Conservation (phyloP, 2,329 filamentous ascomycete species). For the Parasarocladium wereldwijsianum region DNA sequence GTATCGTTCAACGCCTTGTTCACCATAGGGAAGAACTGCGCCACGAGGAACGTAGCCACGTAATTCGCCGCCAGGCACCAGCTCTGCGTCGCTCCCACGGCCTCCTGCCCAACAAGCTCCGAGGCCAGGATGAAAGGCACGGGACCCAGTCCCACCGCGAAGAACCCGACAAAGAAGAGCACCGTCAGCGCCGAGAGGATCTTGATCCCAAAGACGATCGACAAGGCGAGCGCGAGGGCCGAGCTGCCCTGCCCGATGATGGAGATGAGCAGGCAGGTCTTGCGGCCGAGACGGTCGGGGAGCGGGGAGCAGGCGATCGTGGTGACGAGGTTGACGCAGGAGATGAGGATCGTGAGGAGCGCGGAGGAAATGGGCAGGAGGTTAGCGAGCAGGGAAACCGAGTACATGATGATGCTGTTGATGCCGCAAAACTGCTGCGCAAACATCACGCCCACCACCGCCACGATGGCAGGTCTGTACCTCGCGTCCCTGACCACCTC, state of each 20-base stretch:
- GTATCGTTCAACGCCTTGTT: conserved; percentile 54
- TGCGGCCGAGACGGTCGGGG: conserved; percentile 77
- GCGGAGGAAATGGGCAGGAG: conserved; percentile 72
- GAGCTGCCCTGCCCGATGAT: conserved; percentile 73
- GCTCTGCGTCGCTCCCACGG: conserved; percentile 80
- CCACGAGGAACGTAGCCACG: conserved; percentile 79
- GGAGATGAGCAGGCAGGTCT: conserved; percentile 67
- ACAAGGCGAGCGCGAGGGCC: conserved; percentile 63
- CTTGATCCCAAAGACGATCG: conserved; percentile 60
- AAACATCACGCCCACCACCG: conserved; percentile 81
- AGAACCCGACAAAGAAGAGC: conserved; percentile 74
- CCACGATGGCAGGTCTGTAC: conserved; percentile 61
- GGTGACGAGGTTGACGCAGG: conserved; percentile 69
- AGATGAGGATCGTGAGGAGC: conserved; percentile 76
- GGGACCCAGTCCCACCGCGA: conserved; percentile 80
- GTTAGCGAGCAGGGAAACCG: conserved; percentile 71
- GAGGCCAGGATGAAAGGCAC: conserved; percentile 90
- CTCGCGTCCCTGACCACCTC: conserved; percentile 51
- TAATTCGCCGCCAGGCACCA: conserved; percentile 82
- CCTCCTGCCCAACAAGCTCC: conserved; percentile 80
- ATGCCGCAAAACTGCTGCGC: conserved; percentile 88
- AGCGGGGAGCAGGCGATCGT: conserved; percentile 73
- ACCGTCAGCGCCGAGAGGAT: conserved; percentile 69
- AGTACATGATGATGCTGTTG: conserved; percentile 98
- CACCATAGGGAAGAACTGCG: conserved; percentile 85